These are phyloP conservation scores for Trypanosoma grayi DNA, from an alignment of 208 protist genomes.

Conservation along the genomic window DNA sequence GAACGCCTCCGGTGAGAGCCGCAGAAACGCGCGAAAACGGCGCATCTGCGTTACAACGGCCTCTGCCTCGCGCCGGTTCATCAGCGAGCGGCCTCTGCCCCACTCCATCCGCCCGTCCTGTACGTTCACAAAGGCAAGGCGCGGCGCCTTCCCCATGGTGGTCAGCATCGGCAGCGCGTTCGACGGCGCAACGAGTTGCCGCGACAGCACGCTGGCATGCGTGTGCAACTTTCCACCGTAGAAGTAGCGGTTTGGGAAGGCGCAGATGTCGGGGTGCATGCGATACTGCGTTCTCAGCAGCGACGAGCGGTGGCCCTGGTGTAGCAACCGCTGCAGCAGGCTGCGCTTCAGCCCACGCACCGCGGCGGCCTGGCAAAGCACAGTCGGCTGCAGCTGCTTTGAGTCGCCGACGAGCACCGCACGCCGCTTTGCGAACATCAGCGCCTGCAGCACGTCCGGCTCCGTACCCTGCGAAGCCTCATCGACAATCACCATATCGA, in stretches of 20 bases:
- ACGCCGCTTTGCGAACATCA: conserved; percentile 47
- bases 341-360: conserved; percentile 56
- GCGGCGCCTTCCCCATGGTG: conserved; percentile 27
- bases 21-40: conserved; percentile 48
- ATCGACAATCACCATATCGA: conserved; percentile 89
- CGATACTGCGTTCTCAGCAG: conserved; percentile 87
- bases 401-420: conserved; percentile 88
- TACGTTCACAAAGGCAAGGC: conserved; percentile 79
- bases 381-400: conserved; percentile 88
- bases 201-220: conserved; percentile 31
- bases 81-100: conserved; percentile 32
- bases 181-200: not conserved
- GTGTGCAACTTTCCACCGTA: conserved; percentile 67
- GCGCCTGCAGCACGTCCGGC: conserved; percentile 73
- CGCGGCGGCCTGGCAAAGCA: conserved; percentile 59
- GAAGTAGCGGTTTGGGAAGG: conserved; percentile 82
- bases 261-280: conserved; percentile 87
- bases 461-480: conserved; percentile 92
- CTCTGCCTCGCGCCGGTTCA: conserved; percentile 50
- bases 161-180: conserved; percentile 3
- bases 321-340: conserved; percentile 76
- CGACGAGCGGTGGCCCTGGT: conserved; percentile 47
- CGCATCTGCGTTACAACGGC: conserved; percentile 73
- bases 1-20: conserved; percentile 51
- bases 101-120: conserved; percentile 42